These are phyloP conservation scores for Typha latifolia DNA, from an alignment of 176 grass and related monocot genomes.

Conservation along the genomic window DNA sequence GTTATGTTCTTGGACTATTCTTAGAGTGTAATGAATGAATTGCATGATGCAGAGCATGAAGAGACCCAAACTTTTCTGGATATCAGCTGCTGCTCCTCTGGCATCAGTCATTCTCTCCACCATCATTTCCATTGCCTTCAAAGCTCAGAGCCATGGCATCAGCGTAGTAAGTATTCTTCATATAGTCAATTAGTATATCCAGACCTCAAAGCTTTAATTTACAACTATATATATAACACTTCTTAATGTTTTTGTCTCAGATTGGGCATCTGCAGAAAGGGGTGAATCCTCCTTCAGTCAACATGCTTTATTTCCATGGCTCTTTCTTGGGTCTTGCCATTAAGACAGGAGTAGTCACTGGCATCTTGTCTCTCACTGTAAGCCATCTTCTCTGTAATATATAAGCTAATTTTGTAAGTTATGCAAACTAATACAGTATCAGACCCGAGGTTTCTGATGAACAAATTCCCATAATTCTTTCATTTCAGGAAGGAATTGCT, in stretches of 20 bases:
- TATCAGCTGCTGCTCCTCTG: constrained; percentile 84
- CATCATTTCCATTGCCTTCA: constrained; percentile 54
- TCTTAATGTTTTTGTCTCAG: constrained; percentile 23
- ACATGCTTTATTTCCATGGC: constrained; percentile 75
- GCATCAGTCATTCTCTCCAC: constrained; percentile 85
- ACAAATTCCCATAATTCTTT: neutral
- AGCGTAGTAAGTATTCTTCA: constrained; percentile 51
- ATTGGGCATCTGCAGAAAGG: constrained; percentile 74
- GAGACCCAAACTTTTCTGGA: constrained; percentile 85
- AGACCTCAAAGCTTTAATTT: no score
- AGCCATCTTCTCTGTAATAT: constrained; percentile 5
- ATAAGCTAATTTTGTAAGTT: no score
- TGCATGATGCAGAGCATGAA: constrained; percentile 39
- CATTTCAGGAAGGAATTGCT: constrained; percentile 82
- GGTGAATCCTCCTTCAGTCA: constrained; percentile 84
- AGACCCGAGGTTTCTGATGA: no score
- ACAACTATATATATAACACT: neutral
- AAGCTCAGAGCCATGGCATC: constrained; percentile 53
- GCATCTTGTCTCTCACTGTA: constrained; percentile 91
- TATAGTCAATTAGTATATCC: neutral
- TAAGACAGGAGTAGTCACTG: constrained; percentile 90
- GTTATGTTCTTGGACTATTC: neutral
- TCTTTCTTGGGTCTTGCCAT: constrained; percentile 62
- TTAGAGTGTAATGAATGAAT: neutral
- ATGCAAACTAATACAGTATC: no score